Base-by-base conservation (phyloP, 176 grass and related monocot genomes). In the Carex cristatella region DNA sequence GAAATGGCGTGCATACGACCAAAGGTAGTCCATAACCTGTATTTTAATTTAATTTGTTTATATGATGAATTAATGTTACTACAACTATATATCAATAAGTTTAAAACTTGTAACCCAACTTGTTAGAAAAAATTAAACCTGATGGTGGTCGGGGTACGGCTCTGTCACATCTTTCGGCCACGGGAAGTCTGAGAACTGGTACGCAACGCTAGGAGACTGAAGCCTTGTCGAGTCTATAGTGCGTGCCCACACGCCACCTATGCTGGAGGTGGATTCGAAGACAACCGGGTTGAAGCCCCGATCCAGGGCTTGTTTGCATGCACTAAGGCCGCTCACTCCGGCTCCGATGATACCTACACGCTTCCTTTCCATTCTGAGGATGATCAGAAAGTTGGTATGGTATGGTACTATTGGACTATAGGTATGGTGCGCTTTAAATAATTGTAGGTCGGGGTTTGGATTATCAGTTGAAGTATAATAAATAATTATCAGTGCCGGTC, bases 101-200 rank as follows among this genome's bases (percentile, higher is more conserved):
- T 64, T 13, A 13, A 13, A 63, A 81, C 15, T 1, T 64, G 4
- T 61, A 61, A 1, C 38, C 9, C 31, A 38, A 62, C 5, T 64
- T 46, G 15, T 64, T 81, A 15, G 19, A 40, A 32, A 38, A 42
- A 42, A 35, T 40, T 19, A 40, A 62, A 83, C 80, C 80, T 83
- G 86, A 42, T 14, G 55, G 69, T 93, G 90, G 48, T 32, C 71
- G 15, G 92, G 92, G 81, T 54, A 86, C 5, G 4, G 8, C 32
- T 92, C 92, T 6, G 79, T 75, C 18, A 81, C 89, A 35, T 31
- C 13, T 0, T 86, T 38, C 1, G 94, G 92, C 94, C 94, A 97
- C 9, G 94, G 92, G 84, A 97, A 94, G 87, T 97, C 94, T 4
- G 87, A 87, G 90, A 90, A 86, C 84, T 80, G 83, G 85, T 91